Evolutionary conservation across 331 rosid genomes (phyloP), one percentile per base, ranked within the genome.

Genomic region (Phaseolus coccineus): DNA sequence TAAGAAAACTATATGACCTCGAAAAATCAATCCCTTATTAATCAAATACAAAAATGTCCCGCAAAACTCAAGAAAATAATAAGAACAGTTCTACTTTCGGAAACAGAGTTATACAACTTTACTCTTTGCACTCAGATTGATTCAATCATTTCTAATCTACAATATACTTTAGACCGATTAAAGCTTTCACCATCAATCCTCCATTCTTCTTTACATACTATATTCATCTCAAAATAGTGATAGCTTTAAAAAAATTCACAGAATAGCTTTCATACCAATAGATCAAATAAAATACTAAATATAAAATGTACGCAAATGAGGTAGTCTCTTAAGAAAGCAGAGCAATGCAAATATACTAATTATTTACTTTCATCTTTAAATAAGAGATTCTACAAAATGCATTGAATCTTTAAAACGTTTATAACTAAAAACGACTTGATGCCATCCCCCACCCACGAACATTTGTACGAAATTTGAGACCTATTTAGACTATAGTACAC

Each of bases 401-500:
- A 35, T 30, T 80, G 79, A 71, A 82, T 76, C 81, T 65, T 48
- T 64, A 48, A 53, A 52, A 31, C 76, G 58, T 37, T 19, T 56
- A 37, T 37, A 82, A 70, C 82, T 62, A 70, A 62, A 61, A 61
- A 47, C 57, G 42, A 77, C 63, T 27, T 40, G 37, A 70, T 73
- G 78, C 67, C 78, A 76, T 61, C 81, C 81, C 71, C 88, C 83
- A 50, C 86, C 84, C 83, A 69, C 81, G 82, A 81, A 55, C 31
- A 64, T 65, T 80, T 56, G 81, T 47, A 77, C 83, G 70, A 78
- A 77, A 69, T 37, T 37, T 78, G 78, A 76, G 44, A 84, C 77
- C 77, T 80, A 81, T 80, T 69, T 47, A 81, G 81, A 80, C 86
- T 90, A 85, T 86, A 71, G 85, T 84, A 89, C 94, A 89, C 40